Percentiles rank a stretch among this genome's conserved stretches.
Evolutionary conservation across 768 basidiomycete genomes (phyloP).

Genomic region (Sporobolomyces pararoseus): DNA sequence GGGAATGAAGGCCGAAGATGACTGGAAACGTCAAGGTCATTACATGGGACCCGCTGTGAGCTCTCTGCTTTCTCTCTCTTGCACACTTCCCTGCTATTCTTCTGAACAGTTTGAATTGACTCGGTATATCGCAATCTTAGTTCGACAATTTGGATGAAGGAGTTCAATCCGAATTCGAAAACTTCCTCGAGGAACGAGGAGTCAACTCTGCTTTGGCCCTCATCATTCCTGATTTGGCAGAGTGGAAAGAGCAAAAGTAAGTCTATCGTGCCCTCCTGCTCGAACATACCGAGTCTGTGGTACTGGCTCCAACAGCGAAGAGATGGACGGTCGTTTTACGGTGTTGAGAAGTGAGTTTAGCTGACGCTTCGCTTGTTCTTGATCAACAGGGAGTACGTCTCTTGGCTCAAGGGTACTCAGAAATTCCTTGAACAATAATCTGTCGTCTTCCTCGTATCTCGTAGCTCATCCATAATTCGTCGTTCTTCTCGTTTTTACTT

Average conservation of each 20-base stretch:
- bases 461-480: neutral
- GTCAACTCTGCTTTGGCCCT: constrained; percentile 74
- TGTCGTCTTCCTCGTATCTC: neutral
- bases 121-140: too few relatives aligned
- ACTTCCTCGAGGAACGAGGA: constrained; percentile 82
- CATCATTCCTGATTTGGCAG: constrained; percentile 80
- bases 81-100: neutral
- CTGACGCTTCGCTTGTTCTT: too few relatives aligned
- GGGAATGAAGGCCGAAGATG: constrained; percentile 77
- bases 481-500: neutral
- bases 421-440: constrained; percentile 63
- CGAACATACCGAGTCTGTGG: too few relatives aligned
- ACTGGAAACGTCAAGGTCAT: constrained; percentile 85
- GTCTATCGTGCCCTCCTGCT: constrained; percentile 17
- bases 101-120: neutral
- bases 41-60: constrained; percentile 86
- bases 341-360: too few relatives aligned
- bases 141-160: constrained; percentile 83
- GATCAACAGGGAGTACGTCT: constrained; percentile 77
- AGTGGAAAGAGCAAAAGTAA: constrained; percentile 75
- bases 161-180: constrained; percentile 88
- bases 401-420: constrained; percentile 80
- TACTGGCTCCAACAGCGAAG: too few relatives aligned
- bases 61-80: neutral
- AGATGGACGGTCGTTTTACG: too few relatives aligned